These are phyloP conservation scores for Phallus indusiatus DNA, from an alignment of 768 basidiomycete species.

Conservation along the genomic window DNA sequence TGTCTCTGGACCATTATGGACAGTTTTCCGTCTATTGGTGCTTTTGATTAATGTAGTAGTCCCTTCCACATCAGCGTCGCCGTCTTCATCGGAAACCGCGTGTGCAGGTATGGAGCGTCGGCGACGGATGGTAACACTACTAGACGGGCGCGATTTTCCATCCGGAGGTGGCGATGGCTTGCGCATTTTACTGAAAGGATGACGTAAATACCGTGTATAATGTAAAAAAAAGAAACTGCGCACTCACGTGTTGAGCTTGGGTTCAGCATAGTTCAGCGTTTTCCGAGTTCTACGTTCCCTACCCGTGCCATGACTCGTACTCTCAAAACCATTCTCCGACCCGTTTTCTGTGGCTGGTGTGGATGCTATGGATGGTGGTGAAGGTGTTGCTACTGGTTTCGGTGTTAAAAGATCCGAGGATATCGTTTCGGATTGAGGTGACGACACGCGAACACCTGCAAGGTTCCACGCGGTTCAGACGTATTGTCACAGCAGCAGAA, in stretches of 20 bases:
- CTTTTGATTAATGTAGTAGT: slow-evolving; percentile 17
- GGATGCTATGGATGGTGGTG: slow-evolving; percentile 26
- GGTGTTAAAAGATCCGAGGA: slow-evolving; percentile 27
- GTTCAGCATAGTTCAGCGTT: slow-evolving; percentile 81
- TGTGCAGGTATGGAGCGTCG: slow-evolving; percentile 40
- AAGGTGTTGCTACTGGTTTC: slow-evolving; percentile 37
- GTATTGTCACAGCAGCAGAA: slow-evolving; percentile 13
- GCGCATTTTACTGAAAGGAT: slow-evolving; percentile 65
- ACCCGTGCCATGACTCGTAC: slow-evolving; percentile 19
- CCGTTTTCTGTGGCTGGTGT: slow-evolving; percentile 25
- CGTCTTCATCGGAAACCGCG: slow-evolving; percentile 1
- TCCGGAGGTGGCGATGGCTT: slow-evolving; percentile 58
- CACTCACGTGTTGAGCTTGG: slow-evolving; percentile 79
- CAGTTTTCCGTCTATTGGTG: slow-evolving; percentile 18
- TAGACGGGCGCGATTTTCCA: slow-evolving; percentile 12
- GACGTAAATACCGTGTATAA: slow-evolving; percentile 3
- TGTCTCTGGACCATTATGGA: slow-evolving; percentile 32
- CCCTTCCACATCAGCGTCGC: slow-evolving; percentile 31
- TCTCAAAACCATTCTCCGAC: slow-evolving; percentile 15
- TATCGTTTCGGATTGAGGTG: slow-evolving; percentile 18
- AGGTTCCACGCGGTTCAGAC: slow-evolving; percentile 22
- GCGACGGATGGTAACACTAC: slow-evolving; percentile 12
- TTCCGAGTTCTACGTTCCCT: slow-evolving; percentile 49
- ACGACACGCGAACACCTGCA: slow-evolving; percentile 19
- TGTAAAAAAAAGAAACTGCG: background rate